Evolutionary conservation across 305 asterid species (phyloP), one percentile per base, ranked within the genome.

Genomic region (Rubia balearica): DNA sequence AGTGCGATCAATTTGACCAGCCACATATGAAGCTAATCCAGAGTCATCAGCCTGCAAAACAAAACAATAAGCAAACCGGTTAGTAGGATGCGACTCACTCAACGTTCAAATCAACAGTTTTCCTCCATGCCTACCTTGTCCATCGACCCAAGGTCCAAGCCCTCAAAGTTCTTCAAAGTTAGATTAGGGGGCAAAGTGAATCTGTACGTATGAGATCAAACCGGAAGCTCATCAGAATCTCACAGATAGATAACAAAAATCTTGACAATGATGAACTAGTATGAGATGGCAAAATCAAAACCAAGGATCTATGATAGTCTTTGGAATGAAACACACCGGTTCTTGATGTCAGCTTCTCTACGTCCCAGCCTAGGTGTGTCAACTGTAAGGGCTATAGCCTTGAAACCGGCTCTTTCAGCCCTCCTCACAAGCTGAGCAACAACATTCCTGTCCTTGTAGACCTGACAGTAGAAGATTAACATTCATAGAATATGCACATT

Each of bases 341-440:
- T 92, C 91, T 92, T 92, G 24, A 92, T 90, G 77, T 92, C 98
- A 78, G 96, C 75, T 61, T 92, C 98, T 74, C 98, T 76, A 69
- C 98, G 97, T 43, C 98, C 97, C 78, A 92, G 72, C 83, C 84
- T 84, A 6, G 97, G 98, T 76, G 97, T 90, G 71, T 92, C 98
- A 27, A 92, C 97, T 8, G 98, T 92, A 40, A 92, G 97, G 68
- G 96, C 98, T 56, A 92, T 90, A 74, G 97, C 98, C 91, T 90
- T 92, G 81, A 90, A 92, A 67, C 98, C 98, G 1, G 98, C 98
- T 87, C 71, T 86, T 83, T 92, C 98, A 48, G 97, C 98, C 81
- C 98, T 83, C 77, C 90, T 84, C 79, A 92, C 97, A 61, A 92
- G 96, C 79, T 89, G 97, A 66, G 93, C 93, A 70, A 92, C 97